These are phyloP conservation scores for Stenogyne calaminthoides DNA, from an alignment of 305 asterid species.

Conservation along the genomic window DNA sequence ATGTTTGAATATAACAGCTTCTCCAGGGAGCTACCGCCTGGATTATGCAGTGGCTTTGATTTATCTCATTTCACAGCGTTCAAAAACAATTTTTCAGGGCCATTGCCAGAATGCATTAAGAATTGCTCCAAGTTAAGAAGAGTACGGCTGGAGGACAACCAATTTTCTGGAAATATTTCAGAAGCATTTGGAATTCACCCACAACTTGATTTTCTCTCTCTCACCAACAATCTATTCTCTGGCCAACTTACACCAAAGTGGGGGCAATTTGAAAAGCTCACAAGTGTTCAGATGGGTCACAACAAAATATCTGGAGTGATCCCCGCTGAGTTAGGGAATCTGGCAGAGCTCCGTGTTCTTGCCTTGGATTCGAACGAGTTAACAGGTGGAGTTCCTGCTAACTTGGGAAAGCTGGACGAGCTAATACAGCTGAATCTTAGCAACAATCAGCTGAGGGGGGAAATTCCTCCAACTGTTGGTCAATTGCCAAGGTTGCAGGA, in stretches of 20 bases:
- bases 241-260: conserved; percentile 54
- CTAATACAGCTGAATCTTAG: conserved; percentile 52
- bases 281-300: conserved; percentile 43
- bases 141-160: conserved; percentile 67
- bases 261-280: conserved; percentile 46
- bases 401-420: conserved; percentile 46
- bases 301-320: conserved; percentile 64
- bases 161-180: conserved; percentile 60
- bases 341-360: conserved; percentile 48
- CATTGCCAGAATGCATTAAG: conserved; percentile 62
- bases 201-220: conserved; percentile 44
- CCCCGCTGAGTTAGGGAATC: conserved; percentile 67
- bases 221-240: conserved; percentile 46
- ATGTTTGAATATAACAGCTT: conserved; percentile 50
- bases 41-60: conserved; percentile 57
- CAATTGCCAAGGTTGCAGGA: conserved; percentile 43
- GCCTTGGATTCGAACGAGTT: conserved; percentile 59
- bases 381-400: conserved; percentile 58
- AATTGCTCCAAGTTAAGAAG: conserved; percentile 55
- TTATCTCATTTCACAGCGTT: conserved; percentile 48
- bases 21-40: conserved; percentile 56
- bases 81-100: conserved; percentile 60
- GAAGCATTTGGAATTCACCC: conserved; percentile 76
- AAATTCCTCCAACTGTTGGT: conserved; percentile 51
- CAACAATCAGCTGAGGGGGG: conserved; percentile 61